These are phyloP conservation scores for Nymphaea colorata DNA, from an alignment of 164 flowering plant genomes.

Conservation along the genomic window DNA sequence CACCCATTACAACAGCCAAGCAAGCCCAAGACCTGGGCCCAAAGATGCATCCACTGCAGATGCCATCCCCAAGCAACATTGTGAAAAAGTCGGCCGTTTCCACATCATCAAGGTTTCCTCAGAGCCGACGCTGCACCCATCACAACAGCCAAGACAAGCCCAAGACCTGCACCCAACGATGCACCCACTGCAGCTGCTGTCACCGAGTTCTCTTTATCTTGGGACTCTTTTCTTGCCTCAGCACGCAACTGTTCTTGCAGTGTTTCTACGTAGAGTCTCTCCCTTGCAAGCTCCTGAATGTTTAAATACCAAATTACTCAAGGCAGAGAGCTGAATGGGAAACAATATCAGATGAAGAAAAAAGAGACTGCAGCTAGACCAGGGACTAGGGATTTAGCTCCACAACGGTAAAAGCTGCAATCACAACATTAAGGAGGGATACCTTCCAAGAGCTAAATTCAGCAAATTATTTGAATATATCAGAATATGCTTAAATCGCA, in stretches of 20 bases:
- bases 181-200: slow-evolving; percentile 82
- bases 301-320: background rate
- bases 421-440: too few species aligned
- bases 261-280: slow-evolving; percentile 49
- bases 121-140: slow-evolving; percentile 97
- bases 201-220: slow-evolving; percentile 37
- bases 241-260: slow-evolving; percentile 41
- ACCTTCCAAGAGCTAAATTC: too few species aligned
- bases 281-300: slow-evolving; percentile 62
- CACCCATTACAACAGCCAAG: slow-evolving; percentile 93
- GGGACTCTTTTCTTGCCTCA: slow-evolving; percentile 22
- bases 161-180: slow-evolving; percentile 82
- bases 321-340: background rate
- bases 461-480: too few species aligned
- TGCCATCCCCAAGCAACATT: slow-evolving; percentile 26
- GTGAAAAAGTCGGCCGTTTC: too few species aligned
- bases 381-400: too few species aligned
- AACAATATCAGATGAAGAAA: background rate
- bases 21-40: slow-evolving; percentile 81
- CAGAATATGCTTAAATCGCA: too few species aligned
- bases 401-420: too few species aligned
- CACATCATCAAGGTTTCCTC: slow-evolving; percentile 63
- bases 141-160: slow-evolving; percentile 76
- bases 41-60: slow-evolving; percentile 84
- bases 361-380: background rate